Evolutionary conservation across 495 filamentous ascomycete genomes (phyloP), one percentile per base, ranked within the genome.

Genomic region (Neurospora intermedia): DNA sequence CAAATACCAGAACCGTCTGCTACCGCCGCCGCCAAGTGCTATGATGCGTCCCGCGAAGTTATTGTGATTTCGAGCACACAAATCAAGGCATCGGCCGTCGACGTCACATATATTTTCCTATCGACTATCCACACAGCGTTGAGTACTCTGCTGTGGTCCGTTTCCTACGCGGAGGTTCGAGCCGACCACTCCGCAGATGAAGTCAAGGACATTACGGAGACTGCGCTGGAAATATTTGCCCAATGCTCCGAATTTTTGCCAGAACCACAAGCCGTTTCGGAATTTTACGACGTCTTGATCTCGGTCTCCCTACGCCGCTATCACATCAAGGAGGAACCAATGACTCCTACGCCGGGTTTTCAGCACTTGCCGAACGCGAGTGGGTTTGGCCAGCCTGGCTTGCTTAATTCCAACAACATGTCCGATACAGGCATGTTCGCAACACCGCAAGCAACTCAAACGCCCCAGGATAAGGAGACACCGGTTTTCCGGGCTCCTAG

Each of bases 81-180:
- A 79, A 91, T 96, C 77, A 85, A 88, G 74, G 89, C 87, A 10
- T 86, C 86, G 9, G 89, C 88, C 31, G 90, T 95, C 27, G 95
- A 97, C 77, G 83, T 97, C 71, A 97, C 93, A 4, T 98, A 94
- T 93, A 90, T 96, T 45, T 97, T 96, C 78, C 88, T 95, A 9
- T 88, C 96, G 73, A 88, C 91, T 45, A 85, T 97, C 27, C 97
- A 97, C 81, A 93, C 93, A 87, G 89, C 91, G 18, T 85, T 97
- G 48, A 95, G 96, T 77, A 93, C 92, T 31, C 87, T 97, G 43
- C 88, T 98, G 3, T 98, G 95, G 95, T 86, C 90, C 9, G 86
- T 96, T 31, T 95, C 93, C 4, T 96, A 95, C 77, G 87, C 90
- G 15, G 92, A 94, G 72, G 88, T 97, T 66, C 91, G 95, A 31